Conservation (phyloP, 148 eudicot genomes). For the Euryodendron excelsum region DNA sequence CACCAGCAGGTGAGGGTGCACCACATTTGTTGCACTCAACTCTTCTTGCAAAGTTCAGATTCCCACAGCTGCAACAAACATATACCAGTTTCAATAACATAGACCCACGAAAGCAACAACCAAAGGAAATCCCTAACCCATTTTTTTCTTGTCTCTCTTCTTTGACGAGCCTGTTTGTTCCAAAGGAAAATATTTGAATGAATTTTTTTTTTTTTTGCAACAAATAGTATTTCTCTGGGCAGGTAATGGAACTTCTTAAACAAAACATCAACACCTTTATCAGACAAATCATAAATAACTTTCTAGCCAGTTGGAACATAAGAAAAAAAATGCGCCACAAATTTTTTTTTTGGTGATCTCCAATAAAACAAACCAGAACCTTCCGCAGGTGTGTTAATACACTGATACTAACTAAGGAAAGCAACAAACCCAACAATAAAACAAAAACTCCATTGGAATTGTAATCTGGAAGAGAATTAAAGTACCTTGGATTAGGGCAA, state of each 20-base stretch:
- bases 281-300: too few relatives aligned
- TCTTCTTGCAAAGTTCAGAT: constrained; percentile 90
- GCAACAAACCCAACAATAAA: neutral
- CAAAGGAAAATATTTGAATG: neutral
- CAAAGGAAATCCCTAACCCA: neutral
- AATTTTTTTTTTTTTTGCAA: neutral
- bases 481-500: constrained; percentile 83
- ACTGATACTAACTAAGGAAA: neutral
- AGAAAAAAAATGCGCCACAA: neutral
- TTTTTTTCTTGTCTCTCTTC: neutral
- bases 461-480: neutral
- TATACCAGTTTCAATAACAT: constrained; percentile 20
- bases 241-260: too few relatives aligned
- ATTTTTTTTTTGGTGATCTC: neutral
- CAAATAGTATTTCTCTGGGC: too few relatives aligned
- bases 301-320: neutral
- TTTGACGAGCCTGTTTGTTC: neutral
- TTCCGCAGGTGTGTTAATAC: neutral
- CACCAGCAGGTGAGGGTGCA: constrained; percentile 54
- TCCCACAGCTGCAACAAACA: constrained; percentile 74
- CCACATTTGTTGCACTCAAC: constrained; percentile 88
- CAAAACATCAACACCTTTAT: too few relatives aligned
- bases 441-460: neutral
- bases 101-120: neutral
- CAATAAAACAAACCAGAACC: neutral